These are phyloP conservation scores for Geotrichum phurueaensis DNA, from an alignment of 1,139 yeast species.

Conservation along the genomic window DNA sequence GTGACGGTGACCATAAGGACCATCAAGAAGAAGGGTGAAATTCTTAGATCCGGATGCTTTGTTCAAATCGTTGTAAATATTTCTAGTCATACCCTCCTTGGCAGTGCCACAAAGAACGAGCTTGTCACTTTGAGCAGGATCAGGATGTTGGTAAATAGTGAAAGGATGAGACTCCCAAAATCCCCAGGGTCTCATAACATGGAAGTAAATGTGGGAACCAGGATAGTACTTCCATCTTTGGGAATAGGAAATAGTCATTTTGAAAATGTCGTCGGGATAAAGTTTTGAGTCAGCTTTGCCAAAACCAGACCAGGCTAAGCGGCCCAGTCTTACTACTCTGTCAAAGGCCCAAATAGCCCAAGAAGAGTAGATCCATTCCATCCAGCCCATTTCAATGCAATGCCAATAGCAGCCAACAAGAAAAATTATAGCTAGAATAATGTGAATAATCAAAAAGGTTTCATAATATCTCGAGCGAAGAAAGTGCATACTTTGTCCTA, in stretches of 20 bases:
- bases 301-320: conserved; percentile 38
- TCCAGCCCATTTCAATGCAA: conserved; percentile 37
- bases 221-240: conserved; percentile 35
- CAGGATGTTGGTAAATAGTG: conserved; percentile 39
- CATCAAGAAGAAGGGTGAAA: conserved; percentile 44
- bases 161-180: conserved; percentile 60
- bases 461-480: conserved; percentile 41
- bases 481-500: conserved; percentile 29
- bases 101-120: conserved; percentile 34
- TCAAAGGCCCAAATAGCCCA: conserved; percentile 42
- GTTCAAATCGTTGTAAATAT: conserved; percentile 23
- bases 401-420: conserved; percentile 45
- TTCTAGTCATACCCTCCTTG: conserved; percentile 31
- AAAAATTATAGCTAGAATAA: conserved; percentile 36
- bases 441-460: conserved; percentile 41
- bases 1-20: conserved; percentile 50
- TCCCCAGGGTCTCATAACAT: conserved; percentile 38
- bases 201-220: conserved; percentile 45
- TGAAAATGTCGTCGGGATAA: conserved; percentile 35
- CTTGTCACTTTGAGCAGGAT: conserved; percentile 22
- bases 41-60: not conserved
- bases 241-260: conserved; percentile 43
- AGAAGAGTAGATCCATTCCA: conserved; percentile 36
- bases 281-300: conserved; percentile 24
- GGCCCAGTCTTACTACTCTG: conserved; percentile 35